Percentiles rank a stretch among this genome's conserved stretches.
phyloP scores from a whole-genome alignment of 2,329 filamentous ascomycete genomes.

The Arthroderma sp. region DNA sequence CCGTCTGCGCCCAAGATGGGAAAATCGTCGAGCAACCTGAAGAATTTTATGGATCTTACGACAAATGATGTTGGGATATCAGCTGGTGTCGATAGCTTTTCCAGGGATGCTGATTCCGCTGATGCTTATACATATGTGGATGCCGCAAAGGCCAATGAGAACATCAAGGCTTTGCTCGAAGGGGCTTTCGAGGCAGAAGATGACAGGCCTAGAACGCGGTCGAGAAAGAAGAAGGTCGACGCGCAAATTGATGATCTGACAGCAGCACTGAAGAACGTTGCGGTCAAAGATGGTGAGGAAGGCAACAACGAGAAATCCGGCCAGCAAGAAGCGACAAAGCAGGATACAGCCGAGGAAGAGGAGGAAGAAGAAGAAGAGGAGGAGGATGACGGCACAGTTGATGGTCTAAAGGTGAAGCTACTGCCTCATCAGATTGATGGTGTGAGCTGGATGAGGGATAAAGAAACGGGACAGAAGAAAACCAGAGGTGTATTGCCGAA shows the following conservation, averaged over 20 bases:
- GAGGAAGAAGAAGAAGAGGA: conserved; percentile 39
- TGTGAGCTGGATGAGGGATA: conserved; percentile 86
- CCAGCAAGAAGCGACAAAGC: conserved; percentile 42
- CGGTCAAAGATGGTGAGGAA: conserved; percentile 24
- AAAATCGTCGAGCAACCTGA: conserved; percentile 31
- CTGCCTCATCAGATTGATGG: conserved; percentile 91
- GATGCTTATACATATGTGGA: conserved; percentile 42
- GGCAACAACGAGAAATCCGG: conserved; percentile 38
- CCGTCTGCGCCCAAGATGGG: conserved; percentile 26
- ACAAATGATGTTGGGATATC: conserved; percentile 31
- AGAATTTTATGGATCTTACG: conserved; percentile 39
- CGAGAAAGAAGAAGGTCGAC: conserved; percentile 28
- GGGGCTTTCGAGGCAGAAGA: conserved; percentile 40
- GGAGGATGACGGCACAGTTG: conserved; percentile 51
- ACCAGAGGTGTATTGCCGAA: conserved; percentile 67
- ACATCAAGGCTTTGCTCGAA: conserved; percentile 39
- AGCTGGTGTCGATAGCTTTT: conserved; percentile 36
- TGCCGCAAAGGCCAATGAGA: conserved; percentile 37
- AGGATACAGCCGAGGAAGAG: conserved; percentile 25
- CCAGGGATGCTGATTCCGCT: conserved; percentile 37
- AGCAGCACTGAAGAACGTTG: conserved; percentile 30
- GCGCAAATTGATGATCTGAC: conserved; percentile 30
- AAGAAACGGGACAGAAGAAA: conserved; percentile 76
- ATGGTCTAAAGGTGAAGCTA: conserved; percentile 75
- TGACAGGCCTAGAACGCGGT: conserved; percentile 26